Percentiles rank a stretch among this genome's conserved stretches.
Evolutionary conservation across 164 flowering plant genomes (phyloP).

Genomic region (Annona squamosa): DNA sequence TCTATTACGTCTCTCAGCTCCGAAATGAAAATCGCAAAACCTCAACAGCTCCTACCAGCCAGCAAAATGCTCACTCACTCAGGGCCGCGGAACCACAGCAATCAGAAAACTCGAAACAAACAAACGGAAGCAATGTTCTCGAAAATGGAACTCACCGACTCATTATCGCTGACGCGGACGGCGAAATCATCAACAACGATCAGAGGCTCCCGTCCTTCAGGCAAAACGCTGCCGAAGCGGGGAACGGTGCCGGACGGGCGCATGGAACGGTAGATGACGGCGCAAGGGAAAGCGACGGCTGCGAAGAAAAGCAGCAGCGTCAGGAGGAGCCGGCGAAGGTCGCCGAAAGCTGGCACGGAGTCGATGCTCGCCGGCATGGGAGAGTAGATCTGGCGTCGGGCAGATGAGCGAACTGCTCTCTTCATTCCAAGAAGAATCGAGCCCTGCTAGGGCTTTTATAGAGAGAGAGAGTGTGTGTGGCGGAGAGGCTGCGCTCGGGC

Average conservation of each 20-base stretch:
- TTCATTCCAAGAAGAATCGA: background rate
- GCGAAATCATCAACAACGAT: background rate
- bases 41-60: background rate
- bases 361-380: background rate
- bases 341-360: background rate
- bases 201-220: background rate
- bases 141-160: conserved; percentile 9
- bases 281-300: conserved; percentile 10
- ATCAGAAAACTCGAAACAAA: background rate
- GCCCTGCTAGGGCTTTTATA: background rate
- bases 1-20: too few relatives aligned
- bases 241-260: background rate
- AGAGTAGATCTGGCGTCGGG: conserved; percentile 5
- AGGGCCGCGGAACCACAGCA: background rate
- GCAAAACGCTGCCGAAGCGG: background rate
- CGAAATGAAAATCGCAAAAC: background rate
- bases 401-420: background rate
- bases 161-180: background rate
- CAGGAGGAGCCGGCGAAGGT: background rate
- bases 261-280: conserved; percentile 5
- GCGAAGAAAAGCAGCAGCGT: conserved; percentile 3
- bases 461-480: background rate
- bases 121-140: background rate
- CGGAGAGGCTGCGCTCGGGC: background rate
- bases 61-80: background rate